Conservation (phyloP, 1,284 basidiomycete genomes). For the Sanghuangporus weigelae region DNA sequence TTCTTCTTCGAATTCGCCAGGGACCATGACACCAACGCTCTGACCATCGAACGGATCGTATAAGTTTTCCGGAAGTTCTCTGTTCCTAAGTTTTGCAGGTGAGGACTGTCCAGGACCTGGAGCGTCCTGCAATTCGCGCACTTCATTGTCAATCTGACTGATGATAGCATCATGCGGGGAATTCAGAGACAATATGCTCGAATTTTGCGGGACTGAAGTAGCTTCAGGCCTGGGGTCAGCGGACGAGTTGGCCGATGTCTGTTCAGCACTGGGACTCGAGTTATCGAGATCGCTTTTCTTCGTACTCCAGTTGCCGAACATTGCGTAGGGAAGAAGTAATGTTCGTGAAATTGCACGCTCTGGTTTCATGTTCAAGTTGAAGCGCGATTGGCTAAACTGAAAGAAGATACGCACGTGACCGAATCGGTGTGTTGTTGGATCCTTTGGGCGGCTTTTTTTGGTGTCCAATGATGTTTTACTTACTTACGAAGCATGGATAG, state of each 20-base stretch:
- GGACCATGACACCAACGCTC: conserved; percentile 33
- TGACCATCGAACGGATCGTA: conserved; percentile 50
- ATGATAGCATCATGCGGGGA: conserved; percentile 57
- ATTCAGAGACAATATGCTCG: background rate
- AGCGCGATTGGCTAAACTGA: background rate
- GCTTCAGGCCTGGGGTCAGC: background rate
- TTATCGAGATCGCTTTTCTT: background rate
- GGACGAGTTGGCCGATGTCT: background rate
- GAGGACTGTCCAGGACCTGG: conserved; percentile 10
- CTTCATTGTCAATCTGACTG: conserved; percentile 39
- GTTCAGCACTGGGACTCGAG: background rate
- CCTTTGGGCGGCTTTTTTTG: background rate
- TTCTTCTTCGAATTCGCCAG: conserved; percentile 27
- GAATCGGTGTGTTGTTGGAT: background rate
- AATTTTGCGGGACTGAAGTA: background rate
- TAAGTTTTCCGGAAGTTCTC: conserved; percentile 29
- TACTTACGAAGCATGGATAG: background rate
- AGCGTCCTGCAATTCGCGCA: conserved; percentile 15
- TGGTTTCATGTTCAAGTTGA: background rate
- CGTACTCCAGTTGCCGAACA: conserved; percentile 2
- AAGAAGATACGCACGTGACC: background rate
- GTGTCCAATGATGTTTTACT: background rate
- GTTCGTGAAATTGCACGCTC: background rate
- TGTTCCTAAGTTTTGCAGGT: conserved; percentile 15
- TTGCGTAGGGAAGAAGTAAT: background rate